Evolutionary conservation across 2,329 filamentous ascomycete genomes (phyloP).

Genomic region (Nemania sp.): DNA sequence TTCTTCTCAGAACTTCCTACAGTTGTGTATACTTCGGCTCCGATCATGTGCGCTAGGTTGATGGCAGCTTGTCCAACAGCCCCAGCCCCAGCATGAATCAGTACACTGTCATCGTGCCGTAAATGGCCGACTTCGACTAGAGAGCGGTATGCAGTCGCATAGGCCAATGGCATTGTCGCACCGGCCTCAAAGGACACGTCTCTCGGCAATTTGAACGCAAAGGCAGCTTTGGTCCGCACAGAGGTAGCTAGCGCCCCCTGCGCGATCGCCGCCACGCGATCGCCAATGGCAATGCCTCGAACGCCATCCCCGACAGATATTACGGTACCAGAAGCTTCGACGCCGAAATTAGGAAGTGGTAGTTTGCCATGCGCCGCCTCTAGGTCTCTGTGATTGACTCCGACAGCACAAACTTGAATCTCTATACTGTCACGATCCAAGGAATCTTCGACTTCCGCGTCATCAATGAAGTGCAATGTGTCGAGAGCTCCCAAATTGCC

Average conservation of each 20-base stretch:
- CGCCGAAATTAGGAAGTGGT: conserved; percentile 31
- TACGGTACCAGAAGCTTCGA: conserved; percentile 37
- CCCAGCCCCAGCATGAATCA: conserved; percentile 37
- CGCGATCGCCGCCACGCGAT: conserved; percentile 44
- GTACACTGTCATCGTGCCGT: conserved; percentile 32
- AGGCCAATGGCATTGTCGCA: conserved; percentile 35
- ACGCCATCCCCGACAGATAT: conserved; percentile 33
- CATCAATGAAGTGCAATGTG: conserved; percentile 37
- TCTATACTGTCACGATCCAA: conserved; percentile 42
- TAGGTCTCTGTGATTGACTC: conserved; percentile 38
- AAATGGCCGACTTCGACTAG: conserved; percentile 35
- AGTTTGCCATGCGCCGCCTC: conserved; percentile 37
- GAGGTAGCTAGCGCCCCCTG: conserved; percentile 40
- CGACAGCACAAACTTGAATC: conserved; percentile 35
- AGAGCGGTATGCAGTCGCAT: conserved; percentile 36
- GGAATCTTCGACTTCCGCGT: conserved; percentile 32
- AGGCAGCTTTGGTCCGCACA: conserved; percentile 33
- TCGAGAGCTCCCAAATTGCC: conserved; percentile 36
- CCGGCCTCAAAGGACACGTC: conserved; percentile 37
- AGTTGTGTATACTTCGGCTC: conserved; percentile 36
- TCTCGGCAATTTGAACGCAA: conserved; percentile 36
- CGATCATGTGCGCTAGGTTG: conserved; percentile 36
- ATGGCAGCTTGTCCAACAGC: conserved; percentile 39
- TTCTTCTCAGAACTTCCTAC: conserved; percentile 36
- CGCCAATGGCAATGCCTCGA: conserved; percentile 33